Evolutionary conservation across 306 rosid genomes (phyloP).

Genomic region (Quercus dentata): DNA sequence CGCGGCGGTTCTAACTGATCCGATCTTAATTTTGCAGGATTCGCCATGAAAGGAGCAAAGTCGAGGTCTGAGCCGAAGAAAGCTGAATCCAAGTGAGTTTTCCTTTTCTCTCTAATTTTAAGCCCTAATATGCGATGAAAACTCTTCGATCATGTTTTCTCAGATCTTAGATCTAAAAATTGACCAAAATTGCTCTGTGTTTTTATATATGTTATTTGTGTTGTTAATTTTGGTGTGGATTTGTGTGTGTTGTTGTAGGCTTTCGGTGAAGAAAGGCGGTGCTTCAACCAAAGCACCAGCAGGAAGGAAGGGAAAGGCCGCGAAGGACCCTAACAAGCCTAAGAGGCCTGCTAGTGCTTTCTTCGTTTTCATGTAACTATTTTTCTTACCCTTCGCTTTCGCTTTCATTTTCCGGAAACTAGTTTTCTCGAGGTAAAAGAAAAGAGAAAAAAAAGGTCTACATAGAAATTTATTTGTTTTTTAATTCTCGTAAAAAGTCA

Average conservation of each 20-base stretch:
- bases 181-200: background rate
- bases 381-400: background rate
- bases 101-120: background rate
- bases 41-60: constrained; percentile 74
- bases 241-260: constrained; percentile 27
- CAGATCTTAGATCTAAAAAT: constrained; percentile 42
- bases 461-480: background rate
- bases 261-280: constrained; percentile 65
- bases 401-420: constrained; percentile 23
- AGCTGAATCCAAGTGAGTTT: constrained; percentile 66
- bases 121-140: background rate
- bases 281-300: constrained; percentile 37
- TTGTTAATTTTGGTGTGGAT: background rate
- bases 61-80: constrained; percentile 61
- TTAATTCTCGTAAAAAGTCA: background rate
- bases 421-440: background rate
- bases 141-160: background rate
- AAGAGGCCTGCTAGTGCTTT: constrained; percentile 93
- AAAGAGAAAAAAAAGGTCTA: background rate
- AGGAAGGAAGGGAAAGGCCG: constrained; percentile 57
- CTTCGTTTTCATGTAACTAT: constrained; percentile 77
- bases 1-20: constrained; percentile 11
- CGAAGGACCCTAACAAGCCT: constrained; percentile 88
- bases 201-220: background rate
- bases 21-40: constrained; percentile 37